A percentile compares a stretch with the other conserved stretches of the same genome.
Evolutionary conservation across 352 stramenopile species (phyloP).

Genomic region (Globisporangium megalacanthum): DNA sequence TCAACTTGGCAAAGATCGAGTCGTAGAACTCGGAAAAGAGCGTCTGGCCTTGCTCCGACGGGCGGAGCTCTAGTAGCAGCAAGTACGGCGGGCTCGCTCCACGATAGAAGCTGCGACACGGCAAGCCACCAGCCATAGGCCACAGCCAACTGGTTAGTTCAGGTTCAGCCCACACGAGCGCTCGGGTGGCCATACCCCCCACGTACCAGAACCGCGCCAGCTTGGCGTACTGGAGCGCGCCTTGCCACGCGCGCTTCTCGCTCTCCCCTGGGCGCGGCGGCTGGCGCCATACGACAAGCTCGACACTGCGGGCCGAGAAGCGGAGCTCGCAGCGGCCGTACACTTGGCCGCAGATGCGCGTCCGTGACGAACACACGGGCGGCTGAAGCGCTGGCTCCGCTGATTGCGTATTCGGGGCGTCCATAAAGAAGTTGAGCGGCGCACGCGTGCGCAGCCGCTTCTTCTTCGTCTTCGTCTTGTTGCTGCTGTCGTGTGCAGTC

Average conservation of each 20-base stretch:
- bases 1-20: conserved; percentile 38
- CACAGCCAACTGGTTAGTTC: not conserved
- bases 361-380: not conserved
- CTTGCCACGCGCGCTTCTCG: conserved; percentile 21
- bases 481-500: too few relatives aligned
- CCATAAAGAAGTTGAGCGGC: too few relatives aligned
- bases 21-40: conserved; percentile 55
- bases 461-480: too few relatives aligned
- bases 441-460: too few relatives aligned
- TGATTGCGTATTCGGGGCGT: too few relatives aligned
- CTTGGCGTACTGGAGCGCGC: conserved; percentile 31
- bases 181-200: not conserved
- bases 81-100: conserved; percentile 34
- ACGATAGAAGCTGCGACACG: conserved; percentile 22
- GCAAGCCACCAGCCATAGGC: too few relatives aligned
- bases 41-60: conserved; percentile 16
- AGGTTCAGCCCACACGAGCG: not conserved
- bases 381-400: not conserved
- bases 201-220: conserved; percentile 35
- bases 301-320: conserved; percentile 21
- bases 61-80: conserved; percentile 42
- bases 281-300: conserved; percentile 30
- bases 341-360: conserved; percentile 32
- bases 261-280: not conserved
- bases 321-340: conserved; percentile 36